Evolutionary conservation across 805 yeast species (phyloP).

Genomic region (Lachancea lanzarotensis): DNA sequence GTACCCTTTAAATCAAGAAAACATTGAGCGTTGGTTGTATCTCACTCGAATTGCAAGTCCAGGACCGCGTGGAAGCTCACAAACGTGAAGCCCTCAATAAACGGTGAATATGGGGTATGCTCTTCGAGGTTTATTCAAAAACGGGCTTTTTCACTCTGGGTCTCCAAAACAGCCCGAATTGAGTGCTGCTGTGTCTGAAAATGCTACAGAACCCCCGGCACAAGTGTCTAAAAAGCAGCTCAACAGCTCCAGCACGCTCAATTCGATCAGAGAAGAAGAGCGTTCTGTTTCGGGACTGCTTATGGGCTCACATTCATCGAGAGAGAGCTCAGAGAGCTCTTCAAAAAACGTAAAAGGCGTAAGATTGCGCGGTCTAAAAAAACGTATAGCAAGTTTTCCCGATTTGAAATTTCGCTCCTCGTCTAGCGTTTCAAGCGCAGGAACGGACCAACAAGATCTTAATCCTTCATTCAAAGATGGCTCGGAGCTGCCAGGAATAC

Average conservation of each 20-base stretch:
- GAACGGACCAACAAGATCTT: neutral
- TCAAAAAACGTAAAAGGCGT: conserved; percentile 4
- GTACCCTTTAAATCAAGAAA: too few relatives aligned
- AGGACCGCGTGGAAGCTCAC: too few relatives aligned
- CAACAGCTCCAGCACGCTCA: conserved; percentile 8
- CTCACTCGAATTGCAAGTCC: too few relatives aligned
- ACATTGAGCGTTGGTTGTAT: too few relatives aligned
- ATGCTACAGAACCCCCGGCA: neutral
- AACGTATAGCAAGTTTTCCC: conserved; percentile 18
- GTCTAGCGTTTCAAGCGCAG: conserved; percentile 5
- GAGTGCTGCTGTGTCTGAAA: neutral
- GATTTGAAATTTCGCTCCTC: conserved; percentile 15
- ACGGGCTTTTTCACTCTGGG: conserved; percentile 16
- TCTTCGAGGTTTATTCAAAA: conserved; percentile 18
- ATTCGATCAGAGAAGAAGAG: conserved; percentile 16
- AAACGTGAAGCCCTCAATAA: too few relatives aligned
- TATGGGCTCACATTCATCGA: conserved; percentile 3
- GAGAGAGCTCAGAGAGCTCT: conserved; percentile 1
- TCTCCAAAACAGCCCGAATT: neutral
- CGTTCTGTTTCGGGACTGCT: conserved; percentile 1
- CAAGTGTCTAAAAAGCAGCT: neutral
- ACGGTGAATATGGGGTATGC: conserved; percentile 19
- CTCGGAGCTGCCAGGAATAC: too few relatives aligned
- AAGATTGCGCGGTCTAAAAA: conserved; percentile 19
- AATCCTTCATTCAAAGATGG: neutral